phyloP scores from a whole-genome alignment of 768 basidiomycete genomes.

The Daedalea quercina region DNA sequence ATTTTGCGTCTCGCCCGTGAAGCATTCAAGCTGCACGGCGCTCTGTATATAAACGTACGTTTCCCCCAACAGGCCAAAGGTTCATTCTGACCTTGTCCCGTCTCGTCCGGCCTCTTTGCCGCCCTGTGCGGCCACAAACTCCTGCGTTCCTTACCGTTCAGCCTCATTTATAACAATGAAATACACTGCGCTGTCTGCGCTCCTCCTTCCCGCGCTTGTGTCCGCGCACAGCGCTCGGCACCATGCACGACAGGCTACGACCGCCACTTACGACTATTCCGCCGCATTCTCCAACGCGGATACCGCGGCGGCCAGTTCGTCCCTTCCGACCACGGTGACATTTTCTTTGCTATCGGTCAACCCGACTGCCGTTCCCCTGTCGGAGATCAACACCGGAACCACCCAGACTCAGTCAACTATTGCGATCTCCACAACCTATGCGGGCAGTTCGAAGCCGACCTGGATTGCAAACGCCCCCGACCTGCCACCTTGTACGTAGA shows the following conservation, averaged over 20 bases:
- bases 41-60: neutral
- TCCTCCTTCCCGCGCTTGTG: conserved; percentile 33
- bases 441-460: conserved; percentile 31
- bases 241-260: conserved; percentile 20
- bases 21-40: neutral
- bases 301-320: neutral
- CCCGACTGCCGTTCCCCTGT: conserved; percentile 29
- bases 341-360: conserved; percentile 24
- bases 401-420: conserved; percentile 21
- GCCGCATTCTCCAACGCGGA: neutral
- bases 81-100: neutral
- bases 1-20: neutral
- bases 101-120: conserved; percentile 10
- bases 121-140: conserved; percentile 1
- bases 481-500: conserved; percentile 43
- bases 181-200: conserved; percentile 22
- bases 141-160: conserved; percentile 7
- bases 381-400: conserved; percentile 20
- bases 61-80: neutral
- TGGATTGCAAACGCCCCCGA: conserved; percentile 50
- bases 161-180: conserved; percentile 19
- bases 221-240: conserved; percentile 28
- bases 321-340: conserved; percentile 13
- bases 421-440: conserved; percentile 26
- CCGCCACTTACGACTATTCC: conserved; percentile 7